Evolutionary conservation across 345 rosid genomes (phyloP), one percentile per base, ranked within the genome.

Genomic region (Hibiscus syriacus): DNA sequence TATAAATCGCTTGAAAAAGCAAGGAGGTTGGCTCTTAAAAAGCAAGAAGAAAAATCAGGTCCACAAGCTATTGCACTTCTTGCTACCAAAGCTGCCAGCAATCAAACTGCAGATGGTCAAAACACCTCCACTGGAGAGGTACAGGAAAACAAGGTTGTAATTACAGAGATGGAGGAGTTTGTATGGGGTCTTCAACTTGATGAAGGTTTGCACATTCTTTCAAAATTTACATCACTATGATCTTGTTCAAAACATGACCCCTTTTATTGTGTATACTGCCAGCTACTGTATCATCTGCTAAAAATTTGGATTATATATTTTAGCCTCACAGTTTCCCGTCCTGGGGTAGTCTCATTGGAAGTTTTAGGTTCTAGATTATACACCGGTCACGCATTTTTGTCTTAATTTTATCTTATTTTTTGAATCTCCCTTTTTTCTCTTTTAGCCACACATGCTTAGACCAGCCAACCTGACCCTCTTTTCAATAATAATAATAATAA

Each of bases 121-220:
- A 78, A 74, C 67, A 60, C 73, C 36, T 26, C 73, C 16, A 74
- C 57, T 64, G 89, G 76, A 64, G 97, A 89, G 71, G 30, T 84
- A 45, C 86, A 86, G 77, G 98, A 94, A 79, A 84, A 84, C 81
- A 89, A 79, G 57, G 80, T 91, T 77, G 95, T 90, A 72, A 84
- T 94, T 69, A 89, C 98, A 13, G 97, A 94, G 84, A 84, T 94
- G 89, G 92, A 87, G 57, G 99, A 87, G 75, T 91, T 94, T 83
- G 97, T 92, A 64, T 85, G 88, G 87, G 99, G 88, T 55, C 92
- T 94, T 46, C 88, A 92, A 66, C 86, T 85, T 63, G 81, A 78
- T 71, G 89, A 86, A 84, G 99, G 98, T 91, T 80, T 45, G 68
- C n/a, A n/a, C 32, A 63, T 70, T 64, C 38, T 22, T 25, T 43